phyloP scores from a whole-genome alignment of 495 filamentous ascomycete genomes.

The Pyronema omphalodes region DNA sequence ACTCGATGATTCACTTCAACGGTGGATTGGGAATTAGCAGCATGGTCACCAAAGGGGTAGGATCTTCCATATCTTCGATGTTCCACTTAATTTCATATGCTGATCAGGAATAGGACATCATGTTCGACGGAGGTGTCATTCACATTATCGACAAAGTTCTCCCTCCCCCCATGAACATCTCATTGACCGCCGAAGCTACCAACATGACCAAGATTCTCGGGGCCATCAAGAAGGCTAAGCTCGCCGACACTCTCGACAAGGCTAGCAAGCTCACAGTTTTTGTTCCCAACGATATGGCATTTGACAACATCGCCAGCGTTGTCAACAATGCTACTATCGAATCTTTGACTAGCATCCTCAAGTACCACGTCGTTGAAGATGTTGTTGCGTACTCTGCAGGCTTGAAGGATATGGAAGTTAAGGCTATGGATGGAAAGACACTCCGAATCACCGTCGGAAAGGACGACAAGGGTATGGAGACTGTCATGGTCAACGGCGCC shows the following conservation, averaged over 20 bases:
- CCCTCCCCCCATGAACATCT: constrained; percentile 35
- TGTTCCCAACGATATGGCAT: constrained; percentile 40
- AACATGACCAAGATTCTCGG: constrained; percentile 40
- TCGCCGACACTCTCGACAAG: constrained; percentile 28
- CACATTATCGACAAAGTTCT: constrained; percentile 41
- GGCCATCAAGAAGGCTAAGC: constrained; percentile 32
- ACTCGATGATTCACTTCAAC: constrained; percentile 26
- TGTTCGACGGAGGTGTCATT: constrained; percentile 44
- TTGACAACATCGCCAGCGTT: constrained; percentile 38
- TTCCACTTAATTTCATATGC: background rate
- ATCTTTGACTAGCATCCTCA: constrained; percentile 33
- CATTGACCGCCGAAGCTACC: constrained; percentile 30
- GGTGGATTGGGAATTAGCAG: constrained; percentile 26
- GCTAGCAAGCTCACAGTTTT: constrained; percentile 43
- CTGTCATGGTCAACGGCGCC: constrained; percentile 31
- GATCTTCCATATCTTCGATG: background rate
- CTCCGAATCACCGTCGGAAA: constrained; percentile 34
- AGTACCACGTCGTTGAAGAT: constrained; percentile 40
- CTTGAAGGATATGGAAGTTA: constrained; percentile 29
- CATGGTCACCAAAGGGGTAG: constrained; percentile 25
- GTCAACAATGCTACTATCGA: constrained; percentile 30
- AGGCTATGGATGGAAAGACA: constrained; percentile 30
- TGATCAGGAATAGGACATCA: constrained; percentile 29
- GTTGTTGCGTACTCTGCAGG: constrained; percentile 33
- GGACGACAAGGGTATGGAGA: constrained; percentile 14